Conservation (phyloP, 306 rosid genomes). For the Benincasa hispida region DNA sequence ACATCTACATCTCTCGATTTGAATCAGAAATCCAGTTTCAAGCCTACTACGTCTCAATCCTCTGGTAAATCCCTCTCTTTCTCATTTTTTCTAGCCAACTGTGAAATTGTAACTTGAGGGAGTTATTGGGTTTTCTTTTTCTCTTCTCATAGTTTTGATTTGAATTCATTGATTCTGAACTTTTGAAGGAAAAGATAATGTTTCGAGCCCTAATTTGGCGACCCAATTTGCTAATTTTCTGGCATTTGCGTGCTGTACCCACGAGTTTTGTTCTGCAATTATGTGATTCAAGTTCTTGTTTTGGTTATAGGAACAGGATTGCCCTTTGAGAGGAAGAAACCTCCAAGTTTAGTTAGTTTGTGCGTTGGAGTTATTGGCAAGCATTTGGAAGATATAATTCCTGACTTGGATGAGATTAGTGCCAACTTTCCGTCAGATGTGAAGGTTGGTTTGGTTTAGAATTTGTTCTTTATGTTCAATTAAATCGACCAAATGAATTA, state of each 20-base stretch:
- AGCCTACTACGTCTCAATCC: neutral
- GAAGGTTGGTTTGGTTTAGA: constrained; percentile 31
- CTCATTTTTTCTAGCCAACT: neutral
- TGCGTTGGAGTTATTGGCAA: constrained; percentile 72
- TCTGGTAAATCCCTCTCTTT: neutral
- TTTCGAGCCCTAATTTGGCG: neutral
- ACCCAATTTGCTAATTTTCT: neutral
- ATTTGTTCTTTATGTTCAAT: neutral
- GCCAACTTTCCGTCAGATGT: constrained; percentile 54
- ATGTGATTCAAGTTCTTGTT: neutral
- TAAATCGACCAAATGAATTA: neutral
- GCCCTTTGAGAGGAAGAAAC: constrained; percentile 25
- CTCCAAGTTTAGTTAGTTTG: constrained; percentile 55
- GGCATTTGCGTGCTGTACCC: neutral
- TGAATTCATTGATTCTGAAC: neutral
- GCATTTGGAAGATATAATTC: constrained; percentile 70
- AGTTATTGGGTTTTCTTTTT: neutral
- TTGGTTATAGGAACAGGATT: constrained; percentile 26
- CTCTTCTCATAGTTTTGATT: neutral
- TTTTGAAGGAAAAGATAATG: neutral
- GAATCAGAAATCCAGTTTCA: neutral
- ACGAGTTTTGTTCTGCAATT: neutral
- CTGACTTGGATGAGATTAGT: constrained; percentile 61
- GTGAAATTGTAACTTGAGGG: neutral
- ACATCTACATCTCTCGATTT: constrained; percentile 5